These are phyloP conservation scores for Huiozyma sinensis DNA, from an alignment of 805 yeast genomes.

Conservation along the genomic window DNA sequence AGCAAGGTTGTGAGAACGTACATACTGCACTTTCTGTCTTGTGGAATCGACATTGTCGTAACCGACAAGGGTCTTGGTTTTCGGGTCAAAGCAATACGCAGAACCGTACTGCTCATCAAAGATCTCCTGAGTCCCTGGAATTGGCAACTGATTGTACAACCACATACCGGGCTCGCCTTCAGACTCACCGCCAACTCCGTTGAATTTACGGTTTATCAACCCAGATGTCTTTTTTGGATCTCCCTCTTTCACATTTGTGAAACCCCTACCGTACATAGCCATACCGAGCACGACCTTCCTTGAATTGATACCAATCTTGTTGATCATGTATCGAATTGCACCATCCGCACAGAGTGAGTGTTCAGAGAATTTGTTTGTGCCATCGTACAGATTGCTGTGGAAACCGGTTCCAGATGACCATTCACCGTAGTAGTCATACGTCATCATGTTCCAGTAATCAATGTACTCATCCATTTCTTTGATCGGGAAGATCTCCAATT, in stretches of 20 bases:
- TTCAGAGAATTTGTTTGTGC: conserved; percentile 24
- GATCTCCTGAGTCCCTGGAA: conserved; percentile 32
- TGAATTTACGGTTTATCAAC: conserved; percentile 31
- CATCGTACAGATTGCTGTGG: conserved; percentile 54
- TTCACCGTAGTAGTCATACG: conserved; percentile 76
- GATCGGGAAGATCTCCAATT: conserved; percentile 35
- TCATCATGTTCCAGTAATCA: conserved; percentile 77
- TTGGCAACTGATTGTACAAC: conserved; percentile 48
- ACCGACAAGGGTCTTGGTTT: conserved; percentile 34
- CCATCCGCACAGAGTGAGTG: conserved; percentile 34
- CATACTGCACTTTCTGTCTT: conserved; percentile 48
- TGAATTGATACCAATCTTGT: conserved; percentile 32
- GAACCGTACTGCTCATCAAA: conserved; percentile 46
- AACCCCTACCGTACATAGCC: conserved; percentile 73
- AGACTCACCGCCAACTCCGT: conserved; percentile 34
- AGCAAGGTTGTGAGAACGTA: conserved; percentile 39
- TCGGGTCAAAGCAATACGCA: conserved; percentile 39
- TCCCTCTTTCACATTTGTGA: conserved; percentile 33
- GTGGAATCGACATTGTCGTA: conserved; percentile 58
- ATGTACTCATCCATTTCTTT: conserved; percentile 47
- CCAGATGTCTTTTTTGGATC: conserved; percentile 1
- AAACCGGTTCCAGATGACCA: conserved; percentile 57
- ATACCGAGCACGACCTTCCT: conserved; percentile 64
- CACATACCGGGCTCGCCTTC: conserved; percentile 42
- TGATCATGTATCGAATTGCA: conserved; percentile 36